Evolutionary conservation across 2,329 filamentous ascomycete species (phyloP).

Genomic region (Ophiostoma sp.): DNA sequence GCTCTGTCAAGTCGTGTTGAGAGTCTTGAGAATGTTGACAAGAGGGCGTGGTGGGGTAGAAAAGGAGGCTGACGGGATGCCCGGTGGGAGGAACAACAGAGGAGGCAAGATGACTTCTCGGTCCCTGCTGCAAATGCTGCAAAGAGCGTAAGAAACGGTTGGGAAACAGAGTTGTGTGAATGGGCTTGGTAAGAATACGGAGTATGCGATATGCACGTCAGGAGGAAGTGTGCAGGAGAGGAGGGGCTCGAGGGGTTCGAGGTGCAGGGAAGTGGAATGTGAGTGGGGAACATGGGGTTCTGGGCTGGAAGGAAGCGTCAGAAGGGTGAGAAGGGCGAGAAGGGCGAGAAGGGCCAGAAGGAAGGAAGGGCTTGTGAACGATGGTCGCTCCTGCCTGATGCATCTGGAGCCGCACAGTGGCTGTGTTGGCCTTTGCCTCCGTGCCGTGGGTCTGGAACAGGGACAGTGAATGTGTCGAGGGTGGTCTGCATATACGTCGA

Average conservation of each 20-base stretch:
- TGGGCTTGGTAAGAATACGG: background rate
- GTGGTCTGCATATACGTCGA: background rate
- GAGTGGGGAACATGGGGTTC: background rate
- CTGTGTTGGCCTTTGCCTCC: background rate
- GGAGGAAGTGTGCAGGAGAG: background rate
- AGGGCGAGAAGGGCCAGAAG: too few species aligned
- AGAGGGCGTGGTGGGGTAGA: background rate
- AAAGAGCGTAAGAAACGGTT: background rate
- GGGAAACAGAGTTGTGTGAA: background rate
- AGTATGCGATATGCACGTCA: background rate
- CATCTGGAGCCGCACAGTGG: background rate
- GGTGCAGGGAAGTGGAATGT: background rate
- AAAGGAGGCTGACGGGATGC: constrained; percentile 13
- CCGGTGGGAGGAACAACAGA: background rate
- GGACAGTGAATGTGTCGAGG: background rate
- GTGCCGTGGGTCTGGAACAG: background rate
- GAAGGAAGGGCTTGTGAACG: background rate
- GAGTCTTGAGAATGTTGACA: background rate
- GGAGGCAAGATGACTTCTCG: background rate
- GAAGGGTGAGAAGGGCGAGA: background rate
- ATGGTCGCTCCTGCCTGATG: background rate
- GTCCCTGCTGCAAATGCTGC: background rate
- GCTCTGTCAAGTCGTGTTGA: background rate
- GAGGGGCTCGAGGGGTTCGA: background rate
- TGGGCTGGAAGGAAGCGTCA: background rate